Evolutionary conservation across 192 early-diverging fungal species (phyloP).

Genomic region (Coemansia aciculifera): DNA sequence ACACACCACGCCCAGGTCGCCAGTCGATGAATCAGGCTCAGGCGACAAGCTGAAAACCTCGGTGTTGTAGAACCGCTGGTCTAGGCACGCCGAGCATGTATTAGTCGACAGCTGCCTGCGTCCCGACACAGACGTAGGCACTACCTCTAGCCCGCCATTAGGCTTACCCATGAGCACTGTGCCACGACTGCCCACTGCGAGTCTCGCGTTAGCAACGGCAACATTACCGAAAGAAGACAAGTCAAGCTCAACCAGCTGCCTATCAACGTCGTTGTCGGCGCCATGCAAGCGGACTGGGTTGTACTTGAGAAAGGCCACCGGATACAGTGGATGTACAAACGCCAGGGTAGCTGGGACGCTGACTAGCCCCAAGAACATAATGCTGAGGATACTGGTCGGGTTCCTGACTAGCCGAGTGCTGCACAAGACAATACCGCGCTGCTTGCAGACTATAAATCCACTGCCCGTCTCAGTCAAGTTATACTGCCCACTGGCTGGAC

Average conservation of each 20-base stretch:
- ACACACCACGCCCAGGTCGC: slow-evolving; percentile 21
- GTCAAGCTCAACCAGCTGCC: not conserved
- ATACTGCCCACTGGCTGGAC: slow-evolving; percentile 23
- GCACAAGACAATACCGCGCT: slow-evolving; percentile 76
- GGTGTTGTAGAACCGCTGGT: slow-evolving; percentile 28
- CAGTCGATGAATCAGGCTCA: not conserved
- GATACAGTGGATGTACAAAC: slow-evolving; percentile 76
- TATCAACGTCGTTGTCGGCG: not conserved
- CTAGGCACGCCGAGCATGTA: slow-evolving; percentile 17
- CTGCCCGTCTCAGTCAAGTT: slow-evolving; percentile 54
- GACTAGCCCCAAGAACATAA: slow-evolving; percentile 82
- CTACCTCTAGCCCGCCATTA: not conserved
- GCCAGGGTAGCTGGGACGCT: slow-evolving; percentile 75
- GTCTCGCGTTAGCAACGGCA: not conserved
- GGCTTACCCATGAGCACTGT: slow-evolving; percentile 9
- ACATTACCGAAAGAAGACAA: not conserved
- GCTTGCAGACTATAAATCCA: slow-evolving; percentile 69
- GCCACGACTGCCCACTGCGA: slow-evolving; percentile 16
- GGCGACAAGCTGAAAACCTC: slow-evolving; percentile 22
- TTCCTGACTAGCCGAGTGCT: slow-evolving; percentile 75
- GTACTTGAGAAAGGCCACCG: slow-evolving; percentile 32
- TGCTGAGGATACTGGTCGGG: slow-evolving; percentile 72
- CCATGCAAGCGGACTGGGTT: slow-evolving; percentile 9
- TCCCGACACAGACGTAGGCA: slow-evolving; percentile 10
- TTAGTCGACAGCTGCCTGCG: slow-evolving; percentile 14